Evolutionary conservation across 1,284 basidiomycete species (phyloP), one percentile per base, ranked within the genome.

Genomic region (Ceratobasidium papillatum): DNA sequence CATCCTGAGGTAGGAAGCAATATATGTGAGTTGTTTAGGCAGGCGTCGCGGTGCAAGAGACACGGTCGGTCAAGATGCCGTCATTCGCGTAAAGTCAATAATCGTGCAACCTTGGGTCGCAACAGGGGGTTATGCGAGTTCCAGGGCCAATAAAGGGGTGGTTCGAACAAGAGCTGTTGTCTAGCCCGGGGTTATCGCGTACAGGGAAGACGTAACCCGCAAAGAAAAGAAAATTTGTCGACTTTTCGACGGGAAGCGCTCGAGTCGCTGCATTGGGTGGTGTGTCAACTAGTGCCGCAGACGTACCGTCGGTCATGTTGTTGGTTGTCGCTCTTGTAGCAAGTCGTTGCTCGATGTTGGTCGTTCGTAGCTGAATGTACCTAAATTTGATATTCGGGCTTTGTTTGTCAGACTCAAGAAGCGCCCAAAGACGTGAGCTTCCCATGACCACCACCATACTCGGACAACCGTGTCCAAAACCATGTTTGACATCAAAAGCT

Each of bases 401-500:
- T 47, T 71, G 56, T 71, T 71, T 43, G 68, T 61, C 68, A 71
- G 43, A 17, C 27, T 25, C 22, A 45, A 47, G 34, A 71, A 71
- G 68, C 68, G 68, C 68, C 56, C 52, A 38, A 47, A 12, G 41
- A 38, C 54, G 30, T 11, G 25, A 8, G 41, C 43, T 47, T 22
- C 22, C 12, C 56, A 59, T 71, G 52, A 58, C 56, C 56, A 71
- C 68, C 27, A 63, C 61, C 38, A 25, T 30, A 47, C 61, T 27
- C 30, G 43, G 43, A 32, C 43, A 30, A 34, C 41, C 4, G n/a
- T 25, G 47, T 38, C 63, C 17, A 52, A 43, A 47, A 22, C 68
- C 25, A 71, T 71, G 68, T 71, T 71, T 49, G 68, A 71, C 30
- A 71, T 71, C 45, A 56, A 71, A 49, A 49, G 68, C 27, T 49